A percentile compares a stretch with the other conserved stretches of the same genome.
Evolutionary conservation across 352 stramenopile genomes (phyloP).

Genomic region (Phytophthora pini): DNA sequence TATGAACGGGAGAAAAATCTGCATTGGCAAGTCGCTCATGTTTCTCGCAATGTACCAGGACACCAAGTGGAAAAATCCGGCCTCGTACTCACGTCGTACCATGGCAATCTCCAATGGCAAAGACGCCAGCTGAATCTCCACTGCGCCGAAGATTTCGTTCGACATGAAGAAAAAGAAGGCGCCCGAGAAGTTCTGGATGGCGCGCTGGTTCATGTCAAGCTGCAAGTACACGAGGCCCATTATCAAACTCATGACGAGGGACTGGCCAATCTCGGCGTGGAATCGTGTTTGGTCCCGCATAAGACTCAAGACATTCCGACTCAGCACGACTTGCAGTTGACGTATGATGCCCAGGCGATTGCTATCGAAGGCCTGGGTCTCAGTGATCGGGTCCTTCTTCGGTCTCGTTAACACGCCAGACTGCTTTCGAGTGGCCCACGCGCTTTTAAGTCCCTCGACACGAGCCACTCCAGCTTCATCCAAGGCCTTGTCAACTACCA

Average conservation of each 20-base stretch:
- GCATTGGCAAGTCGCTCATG: conserved; percentile 53
- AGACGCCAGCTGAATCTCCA: conserved; percentile 24
- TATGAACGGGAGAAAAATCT: conserved; percentile 49
- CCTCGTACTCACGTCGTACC: conserved; percentile 52
- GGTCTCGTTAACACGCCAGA: background rate
- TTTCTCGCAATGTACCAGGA: conserved; percentile 61
- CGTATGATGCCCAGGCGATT: conserved; percentile 21
- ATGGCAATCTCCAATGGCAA: conserved; percentile 42
- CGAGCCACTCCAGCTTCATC: conserved; percentile 32
- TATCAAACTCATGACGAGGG: background rate
- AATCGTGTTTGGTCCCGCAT: conserved; percentile 43
- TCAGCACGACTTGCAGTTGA: conserved; percentile 40
- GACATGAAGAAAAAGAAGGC: conserved; percentile 53
- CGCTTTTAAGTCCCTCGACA: conserved; percentile 26
- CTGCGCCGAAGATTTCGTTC: conserved; percentile 44
- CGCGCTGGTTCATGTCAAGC: conserved; percentile 43
- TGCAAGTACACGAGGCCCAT: conserved; percentile 57
- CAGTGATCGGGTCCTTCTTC: background rate
- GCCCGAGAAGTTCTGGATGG: conserved; percentile 52
- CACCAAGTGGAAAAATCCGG: conserved; percentile 44
- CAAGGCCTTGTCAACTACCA: conserved; percentile 41
- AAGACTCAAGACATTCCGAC: conserved; percentile 41
- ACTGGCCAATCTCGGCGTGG: conserved; percentile 7
- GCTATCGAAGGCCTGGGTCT: conserved; percentile 9
- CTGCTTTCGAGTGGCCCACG: conserved; percentile 17